phyloP scores from a whole-genome alignment of 1,284 basidiomycete species.

The Ceratorhiza oryzae-sativae region DNA sequence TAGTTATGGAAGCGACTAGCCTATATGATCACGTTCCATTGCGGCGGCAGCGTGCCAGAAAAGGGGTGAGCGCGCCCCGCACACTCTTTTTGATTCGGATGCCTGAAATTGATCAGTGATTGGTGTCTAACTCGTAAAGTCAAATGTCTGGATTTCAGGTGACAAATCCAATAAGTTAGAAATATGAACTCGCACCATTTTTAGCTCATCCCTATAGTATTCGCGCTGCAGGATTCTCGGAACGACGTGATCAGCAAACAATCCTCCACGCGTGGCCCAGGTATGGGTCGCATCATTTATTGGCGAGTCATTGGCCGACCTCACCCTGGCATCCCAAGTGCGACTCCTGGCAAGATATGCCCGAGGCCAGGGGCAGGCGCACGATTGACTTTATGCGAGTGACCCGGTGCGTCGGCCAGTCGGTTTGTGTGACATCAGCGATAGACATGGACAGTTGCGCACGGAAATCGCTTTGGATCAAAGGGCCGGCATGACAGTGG shows the following conservation, averaged over 20 bases:
- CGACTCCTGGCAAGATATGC: neutral
- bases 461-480: slow-evolving; percentile 1
- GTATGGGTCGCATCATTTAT: neutral
- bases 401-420: neutral
- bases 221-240: slow-evolving; percentile 3
- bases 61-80: neutral
- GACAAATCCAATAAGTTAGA: slow-evolving; percentile 26
- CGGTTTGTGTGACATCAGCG: neutral
- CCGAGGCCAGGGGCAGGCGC: neutral
- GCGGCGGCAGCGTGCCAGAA: neutral
- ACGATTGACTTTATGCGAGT: slow-evolving; percentile 3
- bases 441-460: neutral
- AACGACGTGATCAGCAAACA: neutral
- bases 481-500: neutral
- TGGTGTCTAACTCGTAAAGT: slow-evolving; percentile 35
- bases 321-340: neutral
- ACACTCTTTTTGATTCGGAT: slow-evolving; percentile 5
- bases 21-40: neutral
- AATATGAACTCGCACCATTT: slow-evolving; percentile 23
- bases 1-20: slow-evolving; percentile 14
- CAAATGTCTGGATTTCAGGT: slow-evolving; percentile 29
- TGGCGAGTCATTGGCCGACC: slow-evolving; percentile 7
- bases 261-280: slow-evolving; percentile 8
- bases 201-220: slow-evolving; percentile 6
- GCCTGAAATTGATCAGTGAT: slow-evolving; percentile 8